These are phyloP conservation scores for Galerina marginata DNA, from an alignment of 768 basidiomycete species.

Conservation along the genomic window DNA sequence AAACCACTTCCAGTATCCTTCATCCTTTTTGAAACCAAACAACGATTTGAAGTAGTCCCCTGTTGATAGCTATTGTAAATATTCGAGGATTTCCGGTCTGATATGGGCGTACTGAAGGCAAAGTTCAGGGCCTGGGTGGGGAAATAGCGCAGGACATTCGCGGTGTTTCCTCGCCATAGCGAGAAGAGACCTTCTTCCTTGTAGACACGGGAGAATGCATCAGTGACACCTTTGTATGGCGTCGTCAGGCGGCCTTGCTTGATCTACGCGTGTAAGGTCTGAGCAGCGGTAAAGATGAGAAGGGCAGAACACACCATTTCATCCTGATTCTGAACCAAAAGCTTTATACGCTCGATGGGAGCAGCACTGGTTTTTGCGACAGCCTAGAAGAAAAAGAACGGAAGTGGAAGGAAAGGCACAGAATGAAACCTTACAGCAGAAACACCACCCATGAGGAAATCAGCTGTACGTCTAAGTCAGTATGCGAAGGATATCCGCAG, in stretches of 20 bases:
- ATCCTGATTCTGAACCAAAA: constrained; percentile 98
- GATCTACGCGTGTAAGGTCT: constrained; percentile 67
- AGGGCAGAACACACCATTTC: constrained; percentile 78
- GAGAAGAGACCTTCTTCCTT: constrained; percentile 93
- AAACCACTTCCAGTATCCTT: constrained; percentile 99
- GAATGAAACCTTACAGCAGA: constrained; percentile 67
- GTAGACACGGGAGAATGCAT: constrained; percentile 94
- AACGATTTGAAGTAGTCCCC: constrained; percentile 99
- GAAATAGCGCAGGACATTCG: constrained; percentile 99
- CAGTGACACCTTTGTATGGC: constrained; percentile 95
- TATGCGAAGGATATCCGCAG: constrained; percentile 17
- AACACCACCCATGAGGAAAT: constrained; percentile 97
- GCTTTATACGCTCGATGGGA: constrained; percentile 99
- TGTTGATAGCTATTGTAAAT: constrained; percentile 33
- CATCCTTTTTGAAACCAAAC: constrained; percentile 97
- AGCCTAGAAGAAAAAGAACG: constrained; percentile 58
- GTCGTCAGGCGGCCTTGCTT: constrained; percentile 97
- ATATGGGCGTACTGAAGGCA: constrained; percentile 84
- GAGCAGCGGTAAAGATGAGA: constrained; percentile 22
- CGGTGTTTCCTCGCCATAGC: constrained; percentile 99
- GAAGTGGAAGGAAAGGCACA: constrained; percentile 7
- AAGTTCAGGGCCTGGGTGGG: constrained; percentile 99
- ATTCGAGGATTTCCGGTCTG: background rate
- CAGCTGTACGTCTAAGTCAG: constrained; percentile 53
- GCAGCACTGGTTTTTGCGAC: constrained; percentile 99